phyloP scores from a whole-genome alignment of 2,329 filamentous ascomycete genomes.

The Colletotrichum sojae region DNA sequence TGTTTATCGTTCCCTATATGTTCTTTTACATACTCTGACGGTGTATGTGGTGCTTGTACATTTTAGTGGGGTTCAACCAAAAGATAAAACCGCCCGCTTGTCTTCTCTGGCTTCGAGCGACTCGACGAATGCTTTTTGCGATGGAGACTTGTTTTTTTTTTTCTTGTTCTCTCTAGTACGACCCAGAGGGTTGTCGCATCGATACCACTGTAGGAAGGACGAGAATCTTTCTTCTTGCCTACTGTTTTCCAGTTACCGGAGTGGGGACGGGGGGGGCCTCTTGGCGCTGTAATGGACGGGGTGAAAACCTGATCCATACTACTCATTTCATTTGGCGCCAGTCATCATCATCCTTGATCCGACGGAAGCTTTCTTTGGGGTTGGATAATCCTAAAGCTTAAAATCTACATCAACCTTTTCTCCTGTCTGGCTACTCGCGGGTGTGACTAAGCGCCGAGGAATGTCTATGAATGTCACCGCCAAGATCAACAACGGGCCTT shows the following conservation, averaged over 20 bases:
- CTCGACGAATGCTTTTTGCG: neutral
- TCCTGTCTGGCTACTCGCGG: neutral
- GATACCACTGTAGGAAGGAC: constrained; percentile 31
- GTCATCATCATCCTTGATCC: neutral
- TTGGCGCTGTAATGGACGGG: constrained; percentile 23
- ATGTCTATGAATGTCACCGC: neutral
- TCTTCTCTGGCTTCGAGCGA: constrained; percentile 14
- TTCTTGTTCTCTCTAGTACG: constrained; percentile 17
- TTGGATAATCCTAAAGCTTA: constrained; percentile 38
- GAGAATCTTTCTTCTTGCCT: neutral
- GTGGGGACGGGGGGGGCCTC: neutral
- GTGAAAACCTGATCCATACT: too few species aligned
- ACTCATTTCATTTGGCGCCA: neutral
- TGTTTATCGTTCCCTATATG: constrained; percentile 17
- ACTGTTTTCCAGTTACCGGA: neutral
- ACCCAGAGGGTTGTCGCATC: constrained; percentile 25
- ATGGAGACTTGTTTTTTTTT: neutral
- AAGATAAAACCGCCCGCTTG: neutral
- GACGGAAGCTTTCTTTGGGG: constrained; percentile 14
- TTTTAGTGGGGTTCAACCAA: neutral
- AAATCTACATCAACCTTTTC: constrained; percentile 7
- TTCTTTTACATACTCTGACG: neutral
- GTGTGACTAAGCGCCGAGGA: constrained; percentile 11
- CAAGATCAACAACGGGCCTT: neutral
- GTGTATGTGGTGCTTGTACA: neutral